phyloP scores from a whole-genome alignment of 768 basidiomycete genomes.

The Paxillus involutus region DNA sequence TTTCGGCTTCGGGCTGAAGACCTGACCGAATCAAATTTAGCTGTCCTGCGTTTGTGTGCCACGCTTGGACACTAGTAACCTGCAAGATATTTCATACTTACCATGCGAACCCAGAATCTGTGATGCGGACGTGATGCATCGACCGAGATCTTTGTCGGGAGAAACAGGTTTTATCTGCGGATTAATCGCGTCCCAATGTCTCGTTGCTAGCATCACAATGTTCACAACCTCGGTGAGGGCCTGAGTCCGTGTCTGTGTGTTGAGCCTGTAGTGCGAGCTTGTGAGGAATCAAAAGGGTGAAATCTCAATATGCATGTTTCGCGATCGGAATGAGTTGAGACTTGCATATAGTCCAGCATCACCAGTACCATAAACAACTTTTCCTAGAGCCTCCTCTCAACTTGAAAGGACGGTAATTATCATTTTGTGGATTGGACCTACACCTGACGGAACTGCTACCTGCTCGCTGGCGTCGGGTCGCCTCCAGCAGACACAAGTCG shows the following conservation, averaged over 20 bases:
- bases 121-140: no score
- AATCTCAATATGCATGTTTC: neutral
- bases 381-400: neutral
- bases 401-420: neutral
- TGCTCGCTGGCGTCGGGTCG: neutral
- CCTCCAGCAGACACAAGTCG: conserved; percentile 1
- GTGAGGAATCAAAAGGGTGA: neutral
- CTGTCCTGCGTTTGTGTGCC: neutral
- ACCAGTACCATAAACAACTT: neutral
- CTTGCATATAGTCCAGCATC: neutral
- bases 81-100: no score
- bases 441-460: neutral
- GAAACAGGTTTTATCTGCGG: no score
- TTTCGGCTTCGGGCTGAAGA: no score
- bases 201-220: no score
- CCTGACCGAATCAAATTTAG: no score
- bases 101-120: no score
- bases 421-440: neutral
- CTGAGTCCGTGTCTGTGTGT: no score
- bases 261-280: no score
- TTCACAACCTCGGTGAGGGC: no score
- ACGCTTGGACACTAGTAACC: neutral
- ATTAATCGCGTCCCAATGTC: no score
- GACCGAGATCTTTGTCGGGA: no score
- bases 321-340: neutral